Percentiles rank a stretch among this genome's conserved stretches.
Evolutionary conservation across 2,329 filamentous ascomycete genomes (phyloP).

Genomic region (Phoma sp.): DNA sequence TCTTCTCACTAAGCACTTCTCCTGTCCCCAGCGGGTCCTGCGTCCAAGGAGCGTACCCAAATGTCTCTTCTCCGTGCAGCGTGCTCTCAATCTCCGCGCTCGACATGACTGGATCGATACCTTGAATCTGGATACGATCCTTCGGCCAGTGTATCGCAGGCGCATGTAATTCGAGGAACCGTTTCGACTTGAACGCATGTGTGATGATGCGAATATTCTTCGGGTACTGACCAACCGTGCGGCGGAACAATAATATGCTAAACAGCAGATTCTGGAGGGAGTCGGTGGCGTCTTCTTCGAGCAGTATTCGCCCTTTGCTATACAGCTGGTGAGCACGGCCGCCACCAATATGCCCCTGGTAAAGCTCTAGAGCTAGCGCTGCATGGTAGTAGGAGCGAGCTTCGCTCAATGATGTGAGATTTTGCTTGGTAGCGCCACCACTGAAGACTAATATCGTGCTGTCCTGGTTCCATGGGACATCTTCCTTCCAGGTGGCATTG

Average conservation of each 20-base stretch:
- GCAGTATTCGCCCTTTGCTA: slow-evolving; percentile 54
- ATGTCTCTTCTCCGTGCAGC: slow-evolving; percentile 44
- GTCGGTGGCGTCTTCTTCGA: slow-evolving; percentile 79
- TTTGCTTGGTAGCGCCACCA: slow-evolving; percentile 60
- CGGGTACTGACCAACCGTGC: slow-evolving; percentile 50
- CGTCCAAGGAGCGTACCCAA: slow-evolving; percentile 48
- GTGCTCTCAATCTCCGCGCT: slow-evolving; percentile 45
- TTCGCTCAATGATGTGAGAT: slow-evolving; percentile 42
- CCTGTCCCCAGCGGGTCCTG: slow-evolving; percentile 50
- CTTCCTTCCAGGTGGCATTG: slow-evolving; percentile 46
- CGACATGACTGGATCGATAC: slow-evolving; percentile 54
- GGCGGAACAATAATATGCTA: slow-evolving; percentile 65
- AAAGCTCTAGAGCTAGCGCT: slow-evolving; percentile 34
- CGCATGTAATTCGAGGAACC: slow-evolving; percentile 52
- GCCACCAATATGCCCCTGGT: slow-evolving; percentile 32
- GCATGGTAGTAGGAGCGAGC: slow-evolving; percentile 46
- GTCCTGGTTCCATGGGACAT: slow-evolving; percentile 22
- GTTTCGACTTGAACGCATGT: slow-evolving; percentile 55
- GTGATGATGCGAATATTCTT: slow-evolving; percentile 52
- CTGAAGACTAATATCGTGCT: slow-evolving; percentile 69
- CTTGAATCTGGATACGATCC: slow-evolving; percentile 50
- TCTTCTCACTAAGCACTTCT: slow-evolving; percentile 47
- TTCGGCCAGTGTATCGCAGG: slow-evolving; percentile 53
- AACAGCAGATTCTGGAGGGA: slow-evolving; percentile 87
- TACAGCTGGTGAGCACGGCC: slow-evolving; percentile 40